Conservation (phyloP, 495 filamentous ascomycete genomes). For the Massariosphaeria phaeospora region DNA sequence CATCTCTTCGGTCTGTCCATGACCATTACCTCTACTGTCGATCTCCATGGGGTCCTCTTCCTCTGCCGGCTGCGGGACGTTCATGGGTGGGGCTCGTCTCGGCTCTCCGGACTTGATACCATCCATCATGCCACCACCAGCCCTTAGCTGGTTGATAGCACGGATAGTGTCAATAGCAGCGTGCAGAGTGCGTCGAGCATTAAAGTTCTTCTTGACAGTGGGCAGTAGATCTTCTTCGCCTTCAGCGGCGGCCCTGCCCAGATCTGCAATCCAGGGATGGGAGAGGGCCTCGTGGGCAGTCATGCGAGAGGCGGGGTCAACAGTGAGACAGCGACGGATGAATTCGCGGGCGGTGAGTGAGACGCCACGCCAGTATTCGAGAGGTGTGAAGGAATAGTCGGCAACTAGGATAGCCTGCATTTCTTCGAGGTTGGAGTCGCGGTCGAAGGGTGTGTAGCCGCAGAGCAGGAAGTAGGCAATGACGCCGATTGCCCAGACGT, state of each 20-base stretch:
- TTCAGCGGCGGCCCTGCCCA: conserved; percentile 37
- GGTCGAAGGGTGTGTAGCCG: conserved; percentile 97
- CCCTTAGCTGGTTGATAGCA: conserved; percentile 94
- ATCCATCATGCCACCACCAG: conserved; percentile 82
- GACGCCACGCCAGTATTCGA: conserved; percentile 94
- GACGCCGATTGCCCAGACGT: conserved; percentile 76
- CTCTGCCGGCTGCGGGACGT: conserved; percentile 28
- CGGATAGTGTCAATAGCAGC: conserved; percentile 96
- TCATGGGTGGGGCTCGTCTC: conserved; percentile 40
- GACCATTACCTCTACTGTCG: conserved; percentile 55
- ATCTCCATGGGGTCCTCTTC: conserved; percentile 46
- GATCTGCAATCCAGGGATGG: conserved; percentile 75
- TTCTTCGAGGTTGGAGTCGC: conserved; percentile 94
- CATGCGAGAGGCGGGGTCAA: conserved; percentile 79
- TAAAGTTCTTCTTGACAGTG: conserved; percentile 98
- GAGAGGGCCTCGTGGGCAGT: conserved; percentile 91
- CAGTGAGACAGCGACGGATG: conserved; percentile 81
- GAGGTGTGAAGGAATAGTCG: conserved; percentile 92
- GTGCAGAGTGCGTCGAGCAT: conserved; percentile 86
- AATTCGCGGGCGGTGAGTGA: conserved; percentile 83
- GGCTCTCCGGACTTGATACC: conserved; percentile 63
- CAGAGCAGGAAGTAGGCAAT: conserved; percentile 96
- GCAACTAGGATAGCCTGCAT: conserved; percentile 98
- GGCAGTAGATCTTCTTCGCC: conserved; percentile 71
- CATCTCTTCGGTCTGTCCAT: conserved; percentile 61